A percentile compares a stretch with the other conserved stretches of the same genome.
These are phyloP conservation scores for Crepidotus variabilis DNA, from an alignment of 768 basidiomycete species.

Conservation along the genomic window DNA sequence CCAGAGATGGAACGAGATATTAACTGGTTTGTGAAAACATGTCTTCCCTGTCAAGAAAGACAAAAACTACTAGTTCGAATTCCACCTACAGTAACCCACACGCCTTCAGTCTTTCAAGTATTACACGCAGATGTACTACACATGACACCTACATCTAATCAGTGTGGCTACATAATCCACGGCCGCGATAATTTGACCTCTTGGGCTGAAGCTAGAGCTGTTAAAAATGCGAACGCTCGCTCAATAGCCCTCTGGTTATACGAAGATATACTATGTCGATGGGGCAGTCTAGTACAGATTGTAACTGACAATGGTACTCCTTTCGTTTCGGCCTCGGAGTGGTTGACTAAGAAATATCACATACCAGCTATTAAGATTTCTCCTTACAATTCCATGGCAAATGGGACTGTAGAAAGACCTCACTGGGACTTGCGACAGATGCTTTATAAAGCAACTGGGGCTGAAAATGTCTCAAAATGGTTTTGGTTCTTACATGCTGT, in stretches of 20 bases:
- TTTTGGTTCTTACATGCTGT: constrained; percentile 19
- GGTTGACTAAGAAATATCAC: constrained; percentile 18
- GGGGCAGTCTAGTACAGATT: constrained; percentile 34
- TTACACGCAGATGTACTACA: constrained; percentile 21
- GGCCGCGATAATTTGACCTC: constrained; percentile 13
- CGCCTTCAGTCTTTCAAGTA: constrained; percentile 19
- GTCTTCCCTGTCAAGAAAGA: constrained; percentile 4
- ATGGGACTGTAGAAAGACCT: constrained; percentile 13
- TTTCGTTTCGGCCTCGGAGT: constrained; percentile 14
- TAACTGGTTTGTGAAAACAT: background rate
- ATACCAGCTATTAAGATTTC: constrained; percentile 11
- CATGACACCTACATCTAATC: constrained; percentile 16
- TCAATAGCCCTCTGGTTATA: constrained; percentile 20
- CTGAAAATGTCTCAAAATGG: constrained; percentile 26
- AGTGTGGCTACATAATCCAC: constrained; percentile 21
- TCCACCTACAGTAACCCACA: constrained; percentile 5
- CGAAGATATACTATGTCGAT: constrained; percentile 29
- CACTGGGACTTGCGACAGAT: constrained; percentile 17
- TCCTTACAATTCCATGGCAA: constrained; percentile 14
- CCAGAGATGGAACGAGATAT: constrained; percentile 6
- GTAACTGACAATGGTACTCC: constrained; percentile 36
- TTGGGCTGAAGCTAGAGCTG: constrained; percentile 19
- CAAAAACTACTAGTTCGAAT: background rate
- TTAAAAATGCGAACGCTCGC: constrained; percentile 16
- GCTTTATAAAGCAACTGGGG: constrained; percentile 16